Percentiles rank a stretch among this genome's conserved stretches.
Conservation (phyloP, 768 basidiomycete species). For the Suillus subluteus region DNA sequence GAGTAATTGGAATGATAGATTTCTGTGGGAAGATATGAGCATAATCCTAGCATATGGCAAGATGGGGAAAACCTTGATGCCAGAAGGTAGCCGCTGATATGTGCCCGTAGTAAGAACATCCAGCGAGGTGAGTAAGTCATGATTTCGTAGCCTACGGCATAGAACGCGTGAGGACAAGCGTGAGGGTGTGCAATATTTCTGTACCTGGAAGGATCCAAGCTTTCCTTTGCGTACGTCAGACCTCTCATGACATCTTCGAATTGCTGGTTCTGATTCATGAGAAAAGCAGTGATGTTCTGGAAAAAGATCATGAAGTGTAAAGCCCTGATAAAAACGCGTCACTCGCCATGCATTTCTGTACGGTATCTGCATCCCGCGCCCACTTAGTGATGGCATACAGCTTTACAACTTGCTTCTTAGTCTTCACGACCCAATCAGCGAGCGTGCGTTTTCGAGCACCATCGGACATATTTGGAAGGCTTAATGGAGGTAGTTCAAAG, state of each 20-base stretch:
- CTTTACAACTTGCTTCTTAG: conserved; percentile 88
- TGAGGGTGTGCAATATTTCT: conserved; percentile 16
- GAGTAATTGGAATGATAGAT: conserved; percentile 64
- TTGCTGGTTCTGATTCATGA: conserved; percentile 83
- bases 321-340: neutral
- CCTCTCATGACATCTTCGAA: conserved; percentile 71
- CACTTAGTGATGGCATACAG: conserved; percentile 86
- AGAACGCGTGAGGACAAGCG: conserved; percentile 1
- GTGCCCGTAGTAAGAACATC: conserved; percentile 88
- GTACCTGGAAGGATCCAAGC: conserved; percentile 79
- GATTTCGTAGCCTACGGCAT: conserved; percentile 76
- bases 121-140: conserved; percentile 89
- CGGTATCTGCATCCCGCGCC: conserved; percentile 81
- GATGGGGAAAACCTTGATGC: conserved; percentile 64
- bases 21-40: conserved; percentile 52
- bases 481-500: conserved; percentile 25
- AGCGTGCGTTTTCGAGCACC: conserved; percentile 76
- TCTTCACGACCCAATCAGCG: conserved; percentile 90
- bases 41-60: conserved; percentile 18
- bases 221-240: conserved; percentile 67
- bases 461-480: conserved; percentile 85
- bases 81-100: conserved; percentile 80
- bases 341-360: conserved; percentile 85
- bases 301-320: conserved; percentile 8
- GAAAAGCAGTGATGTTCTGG: conserved; percentile 86